Conservation (phyloP, 169 alveolate species). For the Perkinsus olseni region DNA sequence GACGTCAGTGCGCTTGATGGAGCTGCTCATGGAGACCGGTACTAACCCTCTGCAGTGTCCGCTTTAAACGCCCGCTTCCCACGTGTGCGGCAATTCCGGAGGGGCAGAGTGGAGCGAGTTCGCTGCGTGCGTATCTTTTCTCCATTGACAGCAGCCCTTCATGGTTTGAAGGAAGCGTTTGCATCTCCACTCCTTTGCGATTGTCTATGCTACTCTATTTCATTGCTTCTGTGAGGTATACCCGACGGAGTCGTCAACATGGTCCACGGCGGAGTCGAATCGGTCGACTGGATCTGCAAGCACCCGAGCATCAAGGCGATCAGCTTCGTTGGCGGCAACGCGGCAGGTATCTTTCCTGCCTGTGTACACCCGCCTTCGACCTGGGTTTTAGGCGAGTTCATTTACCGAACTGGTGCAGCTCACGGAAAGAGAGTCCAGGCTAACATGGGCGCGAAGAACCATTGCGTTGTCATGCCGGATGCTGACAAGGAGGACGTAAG, state of each 20-base stretch:
- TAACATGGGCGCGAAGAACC: slow-evolving; percentile 79
- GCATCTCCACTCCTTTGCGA: no score
- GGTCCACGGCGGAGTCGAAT: slow-evolving; percentile 66
- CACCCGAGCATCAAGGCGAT: slow-evolving; percentile 64
- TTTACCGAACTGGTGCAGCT: slow-evolving; percentile 50
- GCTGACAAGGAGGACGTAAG: slow-evolving; percentile 38
- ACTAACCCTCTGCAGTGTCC: background rate
- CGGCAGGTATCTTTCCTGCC: slow-evolving; percentile 36
- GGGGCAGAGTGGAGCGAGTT: no score
- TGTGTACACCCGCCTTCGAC: background rate
- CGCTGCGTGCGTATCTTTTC: no score
- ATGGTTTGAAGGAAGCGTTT: no score
- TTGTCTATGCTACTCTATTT: no score
- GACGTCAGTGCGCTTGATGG: slow-evolving; percentile 12
- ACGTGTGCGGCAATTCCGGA: no score
- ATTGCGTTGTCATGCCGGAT: slow-evolving; percentile 65
- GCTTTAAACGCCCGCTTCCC: no score
- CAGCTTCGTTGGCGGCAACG: slow-evolving; percentile 68
- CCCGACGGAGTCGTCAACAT: slow-evolving; percentile 63
- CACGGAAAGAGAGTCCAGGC: slow-evolving; percentile 62
- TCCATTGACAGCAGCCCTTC: no score
- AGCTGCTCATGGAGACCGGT: slow-evolving; percentile 18
- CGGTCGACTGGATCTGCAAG: slow-evolving; percentile 61
- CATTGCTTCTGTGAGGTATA: slow-evolving; percentile 47
- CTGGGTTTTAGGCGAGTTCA: slow-evolving; percentile 44